These are phyloP conservation scores for Monosporascus sp. DNA, from an alignment of 2,329 filamentous ascomycete species.

Conservation along the genomic window DNA sequence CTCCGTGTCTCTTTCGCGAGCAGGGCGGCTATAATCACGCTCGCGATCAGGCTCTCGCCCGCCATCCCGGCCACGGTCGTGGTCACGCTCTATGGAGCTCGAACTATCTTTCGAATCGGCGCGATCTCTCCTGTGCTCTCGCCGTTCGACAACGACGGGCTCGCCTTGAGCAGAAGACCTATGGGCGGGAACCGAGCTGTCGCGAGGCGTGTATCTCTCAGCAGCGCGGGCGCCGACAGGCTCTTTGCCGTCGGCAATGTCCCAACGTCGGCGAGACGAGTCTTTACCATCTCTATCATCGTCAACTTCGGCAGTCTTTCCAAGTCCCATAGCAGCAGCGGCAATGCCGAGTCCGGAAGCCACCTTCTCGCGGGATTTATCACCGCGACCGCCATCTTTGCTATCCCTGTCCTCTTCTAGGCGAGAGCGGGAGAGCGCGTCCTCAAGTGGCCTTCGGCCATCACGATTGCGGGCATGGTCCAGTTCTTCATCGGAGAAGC, in stretches of 20 bases:
- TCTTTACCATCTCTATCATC: constrained; percentile 28
- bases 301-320: constrained; percentile 30
- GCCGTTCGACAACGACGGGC: constrained; percentile 15
- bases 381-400: constrained; percentile 28
- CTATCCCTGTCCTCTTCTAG: constrained; percentile 22
- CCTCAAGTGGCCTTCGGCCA: constrained; percentile 14
- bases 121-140: constrained; percentile 18
- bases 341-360: constrained; percentile 42
- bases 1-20: constrained; percentile 7
- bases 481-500: constrained; percentile 23
- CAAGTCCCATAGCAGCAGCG: constrained; percentile 42
- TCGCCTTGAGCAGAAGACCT: constrained; percentile 18
- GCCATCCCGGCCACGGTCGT: constrained; percentile 12
- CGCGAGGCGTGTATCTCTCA: constrained; percentile 25
- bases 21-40: background rate
- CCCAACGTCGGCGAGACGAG: constrained; percentile 22
- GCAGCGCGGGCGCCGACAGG: constrained; percentile 13
- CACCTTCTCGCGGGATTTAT: constrained; percentile 41
- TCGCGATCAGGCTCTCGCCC: constrained; percentile 13
- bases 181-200: constrained; percentile 18
- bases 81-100: constrained; percentile 15
- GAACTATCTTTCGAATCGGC: constrained; percentile 10
- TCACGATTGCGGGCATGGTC: constrained; percentile 18
- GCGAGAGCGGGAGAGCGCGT: constrained; percentile 13
- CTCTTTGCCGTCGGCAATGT: constrained; percentile 21